Evolutionary conservation across 2,329 filamentous ascomycete genomes (phyloP), one percentile per base, ranked within the genome.

Genomic region (Penicillium sp.): DNA sequence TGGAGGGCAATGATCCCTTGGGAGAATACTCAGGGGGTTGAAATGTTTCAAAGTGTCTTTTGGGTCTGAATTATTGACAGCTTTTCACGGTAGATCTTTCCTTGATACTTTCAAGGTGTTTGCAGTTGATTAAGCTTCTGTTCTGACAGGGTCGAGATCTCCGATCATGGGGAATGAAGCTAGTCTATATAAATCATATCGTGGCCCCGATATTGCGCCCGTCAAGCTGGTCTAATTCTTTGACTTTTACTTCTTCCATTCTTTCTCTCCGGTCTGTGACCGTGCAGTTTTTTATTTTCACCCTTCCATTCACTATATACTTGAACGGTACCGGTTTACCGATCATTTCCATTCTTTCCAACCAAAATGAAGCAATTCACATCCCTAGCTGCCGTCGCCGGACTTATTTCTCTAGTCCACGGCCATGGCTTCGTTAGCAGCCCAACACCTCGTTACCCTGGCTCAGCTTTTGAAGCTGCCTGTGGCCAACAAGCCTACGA

Each of bases 401-500:
- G 74, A 65, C 68, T 82, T 39, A 65, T 77, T 63, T 74, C 77
- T 58, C 72, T 78, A 56, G 82, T 79, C 63, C 73, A 78, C 51
- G 82, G 75, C 64, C 83, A 86, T 71, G 83, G 83, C 62, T 80
- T 78, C 68, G 77, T 86, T 70, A 74, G 69, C 56, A 73, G 66
- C 37, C 84, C 83, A 10, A 59, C 68, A 24, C 73, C 79, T 48
- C 81, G 84, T 66, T 71, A 77, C 64, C 80, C 83, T 21, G 83
- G 83, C 48, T 29, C 71, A 45, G 81, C 81, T 60, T 82, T 84
- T 76, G 66, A 75, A 59, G 69, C 76, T 14, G 79, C 80, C 54
- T 86, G 84, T 63, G 83, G 84, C 54, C 66, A 79, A 59, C 82
- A 84, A 70, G 78, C 84, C 65, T 79, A 76, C 72, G 77, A 77